Evolutionary conservation across 139 green algal genomes (phyloP).

Genomic region (Spirogloea muscicola): DNA sequence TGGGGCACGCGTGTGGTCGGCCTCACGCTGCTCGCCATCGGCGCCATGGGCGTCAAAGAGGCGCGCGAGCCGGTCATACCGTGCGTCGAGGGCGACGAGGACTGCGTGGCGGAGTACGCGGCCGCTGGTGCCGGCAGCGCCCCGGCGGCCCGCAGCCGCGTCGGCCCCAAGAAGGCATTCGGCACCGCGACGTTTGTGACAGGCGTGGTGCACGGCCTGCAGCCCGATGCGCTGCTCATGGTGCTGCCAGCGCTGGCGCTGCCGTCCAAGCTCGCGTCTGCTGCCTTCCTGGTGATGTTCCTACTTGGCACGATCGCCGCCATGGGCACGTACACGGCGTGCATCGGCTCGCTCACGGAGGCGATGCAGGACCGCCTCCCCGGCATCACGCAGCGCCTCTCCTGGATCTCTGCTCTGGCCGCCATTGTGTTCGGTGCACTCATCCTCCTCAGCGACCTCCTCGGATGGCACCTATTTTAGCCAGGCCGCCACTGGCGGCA

Average conservation of each 20-base stretch:
- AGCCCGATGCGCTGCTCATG: conserved; percentile 94
- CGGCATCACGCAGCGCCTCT: conserved; percentile 44
- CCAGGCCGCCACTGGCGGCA: too few relatives aligned
- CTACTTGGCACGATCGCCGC: conserved; percentile 88
- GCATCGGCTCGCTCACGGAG: conserved; percentile 45
- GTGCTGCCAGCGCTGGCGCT: conserved; percentile 92
- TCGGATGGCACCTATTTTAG: conserved; percentile 23
- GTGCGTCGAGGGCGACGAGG: too few relatives aligned
- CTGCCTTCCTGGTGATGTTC: conserved; percentile 89
- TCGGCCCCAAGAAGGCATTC: conserved; percentile 35
- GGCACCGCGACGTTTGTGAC: conserved; percentile 72
- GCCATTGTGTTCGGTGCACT: conserved; percentile 21
- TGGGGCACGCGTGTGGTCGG: conserved; percentile 62
- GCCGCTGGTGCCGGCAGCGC: background rate
- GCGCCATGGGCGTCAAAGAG: conserved; percentile 84
- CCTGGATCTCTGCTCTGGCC: conserved; percentile 24
- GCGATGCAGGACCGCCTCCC: conserved; percentile 39
- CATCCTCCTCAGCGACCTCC: conserved; percentile 4
- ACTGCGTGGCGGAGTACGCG: too few relatives aligned
- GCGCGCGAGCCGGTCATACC: too few relatives aligned
- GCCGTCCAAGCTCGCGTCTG: conserved; percentile 78
- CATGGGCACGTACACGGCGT: conserved; percentile 90
- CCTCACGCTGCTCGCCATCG: conserved; percentile 88
- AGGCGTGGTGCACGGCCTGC: conserved; percentile 93
- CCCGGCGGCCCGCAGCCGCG: background rate